Percentiles rank a stretch among this genome's conserved stretches.
Conservation (phyloP, 1,139 yeast species). For the Cylindricascospora bacillispora region DNA sequence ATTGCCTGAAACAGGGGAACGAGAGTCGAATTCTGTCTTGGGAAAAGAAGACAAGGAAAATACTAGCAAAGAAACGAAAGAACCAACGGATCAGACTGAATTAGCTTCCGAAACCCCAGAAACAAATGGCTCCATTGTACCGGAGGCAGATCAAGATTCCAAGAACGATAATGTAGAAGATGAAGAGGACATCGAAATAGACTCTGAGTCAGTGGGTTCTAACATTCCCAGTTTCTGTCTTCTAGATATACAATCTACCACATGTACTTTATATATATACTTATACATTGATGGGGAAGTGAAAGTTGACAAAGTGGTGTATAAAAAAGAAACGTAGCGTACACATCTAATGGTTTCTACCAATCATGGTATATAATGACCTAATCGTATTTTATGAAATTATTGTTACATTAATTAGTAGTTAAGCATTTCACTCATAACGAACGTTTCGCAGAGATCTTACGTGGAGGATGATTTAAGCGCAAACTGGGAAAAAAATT, state of each 20-base stretch:
- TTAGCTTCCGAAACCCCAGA: conserved; percentile 2
- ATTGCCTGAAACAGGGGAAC: conserved; percentile 1
- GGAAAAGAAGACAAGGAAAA: conserved; percentile 8
- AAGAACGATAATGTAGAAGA: conserved; percentile 2
- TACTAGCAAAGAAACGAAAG: conserved; percentile 10
- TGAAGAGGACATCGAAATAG: conserved; percentile 19
- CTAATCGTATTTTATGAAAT: neutral
- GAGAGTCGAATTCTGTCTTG: too few relatives aligned
- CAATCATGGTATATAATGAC: neutral
- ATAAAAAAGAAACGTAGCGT: conserved; percentile 41
- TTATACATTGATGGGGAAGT: conserved; percentile 72
- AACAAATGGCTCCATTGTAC: conserved; percentile 1
- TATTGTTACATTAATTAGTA: too few relatives aligned
- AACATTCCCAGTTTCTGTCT: conserved; percentile 82
- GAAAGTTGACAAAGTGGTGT: conserved; percentile 81
- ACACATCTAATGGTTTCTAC: neutral
- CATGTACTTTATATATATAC: conserved; percentile 75
- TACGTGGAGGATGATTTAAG: too few relatives aligned
- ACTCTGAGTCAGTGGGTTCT: too few relatives aligned
- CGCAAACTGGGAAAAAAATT: too few relatives aligned
- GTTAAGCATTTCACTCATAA: too few relatives aligned
- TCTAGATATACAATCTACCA: conserved; percentile 65
- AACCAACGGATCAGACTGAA: conserved; percentile 4
- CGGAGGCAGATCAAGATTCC: conserved; percentile 1
- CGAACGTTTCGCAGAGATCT: too few relatives aligned